Percentiles rank a stretch among this genome's conserved stretches.
phyloP scores from a whole-genome alignment of 2,329 filamentous ascomycete species.

The Dactylellina parvicollis region DNA sequence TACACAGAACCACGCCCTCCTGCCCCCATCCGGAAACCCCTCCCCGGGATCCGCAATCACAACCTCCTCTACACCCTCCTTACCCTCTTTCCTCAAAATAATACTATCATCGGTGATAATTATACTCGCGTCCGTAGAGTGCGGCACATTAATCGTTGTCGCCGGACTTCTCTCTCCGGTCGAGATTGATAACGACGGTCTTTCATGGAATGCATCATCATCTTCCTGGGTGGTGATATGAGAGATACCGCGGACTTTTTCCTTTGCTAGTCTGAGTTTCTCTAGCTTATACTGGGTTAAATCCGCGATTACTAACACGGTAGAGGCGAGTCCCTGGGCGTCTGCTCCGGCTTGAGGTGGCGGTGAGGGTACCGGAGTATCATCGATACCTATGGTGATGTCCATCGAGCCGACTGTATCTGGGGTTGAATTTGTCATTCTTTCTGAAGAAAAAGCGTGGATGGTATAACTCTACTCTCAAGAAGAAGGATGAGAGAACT shows the following conservation, averaged over 20 bases:
- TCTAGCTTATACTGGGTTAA: constrained; percentile 11
- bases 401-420: not conserved
- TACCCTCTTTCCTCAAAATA: constrained; percentile 6
- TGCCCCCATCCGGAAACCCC: constrained; percentile 48
- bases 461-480: no score
- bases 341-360: constrained; percentile 3
- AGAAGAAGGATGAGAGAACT: not conserved
- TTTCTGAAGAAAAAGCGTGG: not conserved
- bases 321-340: constrained; percentile 5
- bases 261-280: constrained; percentile 11
- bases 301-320: constrained; percentile 4
- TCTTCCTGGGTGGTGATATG: not conserved
- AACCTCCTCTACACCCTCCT: constrained; percentile 8
- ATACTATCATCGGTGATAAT: constrained; percentile 35
- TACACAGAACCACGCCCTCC: constrained; percentile 46
- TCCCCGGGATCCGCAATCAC: constrained; percentile 12
- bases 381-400: constrained; percentile 20
- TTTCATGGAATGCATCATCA: not conserved
- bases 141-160: constrained; percentile 31
- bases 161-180: constrained; percentile 30
- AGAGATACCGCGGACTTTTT: not conserved
- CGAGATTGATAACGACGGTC: constrained; percentile 10
- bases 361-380: not conserved
- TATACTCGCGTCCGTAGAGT: constrained; percentile 38
- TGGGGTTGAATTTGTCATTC: constrained; percentile 3